Percentiles rank a stretch among this genome's conserved stretches.
phyloP scores from a whole-genome alignment of 106 monocot species.

The Dioscorea alata region DNA sequence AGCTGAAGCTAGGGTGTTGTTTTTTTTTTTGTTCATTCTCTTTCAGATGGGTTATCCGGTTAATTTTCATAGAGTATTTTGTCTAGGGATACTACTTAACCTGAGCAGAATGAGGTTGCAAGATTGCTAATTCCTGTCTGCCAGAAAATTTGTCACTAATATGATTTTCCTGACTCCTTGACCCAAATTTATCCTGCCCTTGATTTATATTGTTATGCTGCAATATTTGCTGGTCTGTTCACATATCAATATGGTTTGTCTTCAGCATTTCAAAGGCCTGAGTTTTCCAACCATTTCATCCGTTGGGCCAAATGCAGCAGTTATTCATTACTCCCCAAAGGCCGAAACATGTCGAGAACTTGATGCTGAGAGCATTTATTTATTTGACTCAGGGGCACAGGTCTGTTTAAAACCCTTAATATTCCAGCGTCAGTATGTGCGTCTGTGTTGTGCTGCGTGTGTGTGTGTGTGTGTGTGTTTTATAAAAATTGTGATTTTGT shows the following conservation, averaged over 20 bases:
- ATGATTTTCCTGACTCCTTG: too few relatives aligned
- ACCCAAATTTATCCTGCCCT: too few relatives aligned
- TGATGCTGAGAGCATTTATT: slow-evolving; percentile 89
- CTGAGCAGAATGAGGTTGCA: too few relatives aligned
- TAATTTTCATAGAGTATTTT: too few relatives aligned
- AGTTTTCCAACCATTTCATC: slow-evolving; percentile 99
- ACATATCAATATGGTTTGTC: neutral
- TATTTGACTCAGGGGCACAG: slow-evolving; percentile 98
- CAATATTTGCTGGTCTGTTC: neutral
- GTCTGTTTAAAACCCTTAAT: slow-evolving; percentile 21
- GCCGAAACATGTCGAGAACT: slow-evolving; percentile 79
- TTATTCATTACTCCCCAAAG: slow-evolving; percentile 83
- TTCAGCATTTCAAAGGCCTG: slow-evolving; percentile 86
- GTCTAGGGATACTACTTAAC: too few relatives aligned
- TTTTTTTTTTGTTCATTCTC: too few relatives aligned
- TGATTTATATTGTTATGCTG: too few relatives aligned
- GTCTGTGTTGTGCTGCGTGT: neutral
- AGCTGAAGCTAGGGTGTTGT: too few relatives aligned
- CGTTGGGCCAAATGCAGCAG: slow-evolving; percentile 93
- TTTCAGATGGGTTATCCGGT: too few relatives aligned
- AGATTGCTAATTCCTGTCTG: too few relatives aligned
- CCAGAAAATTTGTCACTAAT: too few relatives aligned
- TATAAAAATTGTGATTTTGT: neutral
- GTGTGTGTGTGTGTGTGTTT: too few relatives aligned
- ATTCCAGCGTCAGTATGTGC: neutral